phyloP scores from a whole-genome alignment of 2,329 filamentous ascomycete species.

The Herpomyces periplanetae region DNA sequence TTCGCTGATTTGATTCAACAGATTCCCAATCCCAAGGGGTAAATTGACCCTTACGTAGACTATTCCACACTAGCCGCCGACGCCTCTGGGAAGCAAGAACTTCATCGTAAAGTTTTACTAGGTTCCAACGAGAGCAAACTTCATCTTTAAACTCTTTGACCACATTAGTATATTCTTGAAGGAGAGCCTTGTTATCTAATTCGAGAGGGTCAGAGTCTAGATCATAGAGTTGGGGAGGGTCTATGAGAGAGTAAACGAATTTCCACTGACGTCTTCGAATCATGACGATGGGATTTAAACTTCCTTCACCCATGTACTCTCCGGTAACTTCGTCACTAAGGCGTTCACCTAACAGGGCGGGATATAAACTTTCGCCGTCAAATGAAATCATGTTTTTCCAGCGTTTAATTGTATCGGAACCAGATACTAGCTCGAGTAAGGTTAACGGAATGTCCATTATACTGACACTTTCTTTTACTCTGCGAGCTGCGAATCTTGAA shows the following conservation, averaged over 20 bases:
- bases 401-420: no score
- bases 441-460: conserved; percentile 69
- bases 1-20: conserved; percentile 21
- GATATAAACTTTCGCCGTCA: conserved; percentile 42
- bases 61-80: conserved; percentile 35
- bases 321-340: conserved; percentile 51
- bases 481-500: conserved; percentile 28
- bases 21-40: conserved; percentile 62
- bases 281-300: conserved; percentile 63
- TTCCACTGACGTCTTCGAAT: conserved; percentile 66
- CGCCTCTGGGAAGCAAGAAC: conserved; percentile 40
- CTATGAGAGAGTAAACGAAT: conserved; percentile 47
- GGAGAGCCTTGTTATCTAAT: conserved; percentile 21
- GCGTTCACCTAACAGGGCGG: conserved; percentile 25
- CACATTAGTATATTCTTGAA: conserved; percentile 9
- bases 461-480: conserved; percentile 45
- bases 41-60: conserved; percentile 31
- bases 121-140: conserved; percentile 36
- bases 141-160: conserved; percentile 30
- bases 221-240: conserved; percentile 53
- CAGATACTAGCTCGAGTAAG: conserved; percentile 40
- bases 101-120: conserved; percentile 29
- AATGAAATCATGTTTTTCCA: conserved; percentile 32
- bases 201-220: conserved; percentile 33
- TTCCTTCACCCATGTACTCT: conserved; percentile 81